A percentile compares a stretch with the other conserved stretches of the same genome.
These are phyloP conservation scores for Trichosporon ovoides DNA, from an alignment of 1,284 basidiomycete genomes.

Conservation along the genomic window DNA sequence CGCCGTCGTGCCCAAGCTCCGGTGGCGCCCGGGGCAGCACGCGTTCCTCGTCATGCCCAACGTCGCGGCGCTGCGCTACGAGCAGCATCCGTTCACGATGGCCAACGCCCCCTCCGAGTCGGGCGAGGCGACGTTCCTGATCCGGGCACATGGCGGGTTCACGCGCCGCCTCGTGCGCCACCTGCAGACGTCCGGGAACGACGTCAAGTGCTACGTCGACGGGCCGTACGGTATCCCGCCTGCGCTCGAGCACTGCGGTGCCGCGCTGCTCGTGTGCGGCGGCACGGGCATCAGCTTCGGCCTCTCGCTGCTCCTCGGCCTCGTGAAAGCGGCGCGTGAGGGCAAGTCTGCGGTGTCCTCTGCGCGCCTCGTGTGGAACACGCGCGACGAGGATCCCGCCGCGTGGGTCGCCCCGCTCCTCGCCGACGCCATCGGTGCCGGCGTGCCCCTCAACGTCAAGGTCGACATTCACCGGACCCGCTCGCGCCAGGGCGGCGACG, in stretches of 20 bases:
- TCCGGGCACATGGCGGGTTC: conserved; percentile 29
- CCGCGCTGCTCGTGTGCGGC: conserved; percentile 38
- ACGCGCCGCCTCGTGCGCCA: conserved; percentile 25
- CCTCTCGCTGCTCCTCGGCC: conserved; percentile 29
- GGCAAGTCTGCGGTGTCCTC: conserved; percentile 21
- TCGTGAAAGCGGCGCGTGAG: conserved; percentile 25
- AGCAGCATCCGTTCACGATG: conserved; percentile 44
- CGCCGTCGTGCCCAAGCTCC: conserved; percentile 9
- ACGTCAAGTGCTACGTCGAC: conserved; percentile 32
- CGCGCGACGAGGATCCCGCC: conserved; percentile 1
- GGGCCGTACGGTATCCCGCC: conserved; percentile 39
- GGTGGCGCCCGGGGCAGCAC: conserved; percentile 38
- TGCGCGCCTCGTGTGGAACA: conserved; percentile 37
- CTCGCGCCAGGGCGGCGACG: conserved; percentile 11
- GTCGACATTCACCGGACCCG: conserved; percentile 22
- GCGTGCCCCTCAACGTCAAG: neutral
- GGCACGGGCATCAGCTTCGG: conserved; percentile 42
- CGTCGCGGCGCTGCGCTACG: conserved; percentile 36
- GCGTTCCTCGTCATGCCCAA: conserved; percentile 34
- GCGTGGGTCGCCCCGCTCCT: conserved; percentile 8
- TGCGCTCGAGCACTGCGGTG: conserved; percentile 25
- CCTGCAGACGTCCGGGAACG: conserved; percentile 9
- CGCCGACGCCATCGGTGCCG: neutral
- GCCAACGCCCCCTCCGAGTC: conserved; percentile 22
- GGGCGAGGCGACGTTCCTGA: conserved; percentile 11